phyloP scores from a whole-genome alignment of 495 filamentous ascomycete species.

The Trichocladium uniseriatum region DNA sequence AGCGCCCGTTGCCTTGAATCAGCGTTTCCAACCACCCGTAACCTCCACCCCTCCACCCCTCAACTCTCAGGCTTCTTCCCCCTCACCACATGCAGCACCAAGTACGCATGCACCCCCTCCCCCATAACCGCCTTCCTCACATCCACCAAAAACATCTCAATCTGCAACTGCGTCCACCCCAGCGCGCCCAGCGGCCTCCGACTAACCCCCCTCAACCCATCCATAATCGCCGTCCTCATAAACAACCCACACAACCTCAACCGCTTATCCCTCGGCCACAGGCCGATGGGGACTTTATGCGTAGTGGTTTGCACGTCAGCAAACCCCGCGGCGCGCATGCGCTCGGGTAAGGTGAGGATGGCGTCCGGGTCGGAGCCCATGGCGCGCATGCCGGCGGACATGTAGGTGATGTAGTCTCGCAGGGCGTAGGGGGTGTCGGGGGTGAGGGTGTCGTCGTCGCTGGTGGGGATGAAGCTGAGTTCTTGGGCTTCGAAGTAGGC shows the following conservation, averaged over 20 bases:
- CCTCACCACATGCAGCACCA: slow-evolving; percentile 25
- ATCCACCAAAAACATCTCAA: slow-evolving; percentile 33
- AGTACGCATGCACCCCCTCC: slow-evolving; percentile 23
- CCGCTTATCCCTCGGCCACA: slow-evolving; percentile 26
- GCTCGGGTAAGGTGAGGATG: slow-evolving; percentile 11
- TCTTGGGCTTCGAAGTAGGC: slow-evolving; percentile 49
- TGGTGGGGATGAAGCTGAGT: slow-evolving; percentile 27
- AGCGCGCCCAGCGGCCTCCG: slow-evolving; percentile 24
- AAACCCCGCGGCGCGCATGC: slow-evolving; percentile 25
- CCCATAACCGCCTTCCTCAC: slow-evolving; percentile 30
- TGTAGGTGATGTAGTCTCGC: slow-evolving; percentile 26
- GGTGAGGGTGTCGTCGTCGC: slow-evolving; percentile 36
- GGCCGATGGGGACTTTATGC: slow-evolving; percentile 28
- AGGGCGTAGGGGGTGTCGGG: slow-evolving; percentile 27
- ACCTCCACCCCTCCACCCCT: background rate
- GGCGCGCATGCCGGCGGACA: slow-evolving; percentile 20
- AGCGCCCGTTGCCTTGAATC: too few species aligned
- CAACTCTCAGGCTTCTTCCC: slow-evolving; percentile 22
- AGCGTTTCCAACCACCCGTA: too few species aligned
- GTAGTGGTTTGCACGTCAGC: slow-evolving; percentile 12
- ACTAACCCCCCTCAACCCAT: slow-evolving; percentile 27
- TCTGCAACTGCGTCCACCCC: slow-evolving; percentile 30
- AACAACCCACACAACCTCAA: slow-evolving; percentile 28
- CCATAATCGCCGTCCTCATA: slow-evolving; percentile 27
- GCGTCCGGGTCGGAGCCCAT: slow-evolving; percentile 24